Percentiles rank a stretch among this genome's conserved stretches.
phyloP scores from a whole-genome alignment of 176 grass and related monocot genomes.

The Oryza officinalis region DNA sequence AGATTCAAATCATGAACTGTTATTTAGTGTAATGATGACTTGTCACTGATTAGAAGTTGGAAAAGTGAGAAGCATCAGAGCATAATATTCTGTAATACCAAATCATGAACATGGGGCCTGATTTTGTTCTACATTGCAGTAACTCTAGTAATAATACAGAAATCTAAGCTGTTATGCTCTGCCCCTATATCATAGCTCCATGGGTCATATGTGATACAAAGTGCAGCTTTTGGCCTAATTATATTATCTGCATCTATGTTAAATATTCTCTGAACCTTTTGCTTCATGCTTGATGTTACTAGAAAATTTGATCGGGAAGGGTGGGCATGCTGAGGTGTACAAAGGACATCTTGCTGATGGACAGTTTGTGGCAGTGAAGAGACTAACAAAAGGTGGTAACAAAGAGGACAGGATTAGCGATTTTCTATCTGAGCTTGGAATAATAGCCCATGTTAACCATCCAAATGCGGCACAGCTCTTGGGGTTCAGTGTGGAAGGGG shows the following conservation, averaged over 20 bases:
- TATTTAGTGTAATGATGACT: slow-evolving; percentile 35
- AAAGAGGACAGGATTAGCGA: slow-evolving; percentile 84
- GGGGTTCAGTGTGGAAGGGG: slow-evolving; percentile 90
- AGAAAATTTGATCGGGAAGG: slow-evolving; percentile 96
- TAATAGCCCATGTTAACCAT: slow-evolving; percentile 99
- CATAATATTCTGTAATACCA: background rate
- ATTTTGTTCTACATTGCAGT: background rate
- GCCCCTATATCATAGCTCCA: background rate
- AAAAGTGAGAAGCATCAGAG: slow-evolving; percentile 9
- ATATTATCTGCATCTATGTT: slow-evolving; percentile 1
- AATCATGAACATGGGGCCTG: background rate
- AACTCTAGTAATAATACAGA: background rate
- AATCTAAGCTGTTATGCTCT: slow-evolving; percentile 8
- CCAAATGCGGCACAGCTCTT: slow-evolving; percentile 93
- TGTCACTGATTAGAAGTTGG: slow-evolving; percentile 26
- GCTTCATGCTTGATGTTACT: slow-evolving; percentile 25
- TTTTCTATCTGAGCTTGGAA: slow-evolving; percentile 97
- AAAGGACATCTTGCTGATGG: slow-evolving; percentile 77
- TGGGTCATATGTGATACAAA: background rate
- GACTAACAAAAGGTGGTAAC: slow-evolving; percentile 75
- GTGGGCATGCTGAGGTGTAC: slow-evolving; percentile 92
- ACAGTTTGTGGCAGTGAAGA: slow-evolving; percentile 87
- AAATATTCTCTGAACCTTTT: slow-evolving; percentile 27
- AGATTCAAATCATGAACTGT: slow-evolving; percentile 48
- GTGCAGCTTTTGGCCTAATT: background rate